Base-by-base conservation (phyloP, 2,329 filamentous ascomycete genomes). In the Aureobasidium sp. region DNA sequence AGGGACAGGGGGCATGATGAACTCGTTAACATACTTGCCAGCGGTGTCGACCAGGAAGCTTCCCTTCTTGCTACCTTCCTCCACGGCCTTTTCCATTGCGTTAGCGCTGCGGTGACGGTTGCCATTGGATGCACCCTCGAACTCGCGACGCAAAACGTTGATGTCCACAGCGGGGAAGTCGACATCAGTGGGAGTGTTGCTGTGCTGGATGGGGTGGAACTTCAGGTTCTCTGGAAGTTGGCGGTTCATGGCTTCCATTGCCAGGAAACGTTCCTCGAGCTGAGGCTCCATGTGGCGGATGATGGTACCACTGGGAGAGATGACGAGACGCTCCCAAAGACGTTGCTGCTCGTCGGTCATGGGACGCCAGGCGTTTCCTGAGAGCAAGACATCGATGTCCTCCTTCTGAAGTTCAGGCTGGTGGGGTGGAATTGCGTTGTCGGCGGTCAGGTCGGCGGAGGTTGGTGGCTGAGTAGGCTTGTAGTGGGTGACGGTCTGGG, bases 231-330 rank as follows among this genome's bases (percentile, higher is more conserved):
- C 67, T 3, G 70, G 69, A 58, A 69, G 64, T n/a, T 65, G 65
- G 9, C 81, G 79, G 48, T 90, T 75, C 7, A 76, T 75, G 51
- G 79, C 77, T 72, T 93, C 90, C 5, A 93, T 79, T 54, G 84
- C 79, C 11, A 93, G 76, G 66, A 88, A 92, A 5, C 82, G 81
- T 37, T 86, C 79, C 69, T 92, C 89, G 64, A 92, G 85, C 45
- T 87, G 83, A 4, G 81, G 75, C 1, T 81, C 85, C 59, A 94
- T 75, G 62, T 88, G 87, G 65, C 87, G 85, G n/a, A 93, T 79
- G 70, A 88, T 89, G 64, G 90, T 86, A 11, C 89, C 89, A 64
- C 88, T 85, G 0, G 89, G 87, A 0, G 89, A 91, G 58, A 92
- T 83, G 66, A 92, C 81, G 65, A 89, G 85, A 30, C 87, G 81